Evolutionary conservation across 2,329 filamentous ascomycete genomes (phyloP).

Genomic region (Fusarium keratoplasticum): DNA sequence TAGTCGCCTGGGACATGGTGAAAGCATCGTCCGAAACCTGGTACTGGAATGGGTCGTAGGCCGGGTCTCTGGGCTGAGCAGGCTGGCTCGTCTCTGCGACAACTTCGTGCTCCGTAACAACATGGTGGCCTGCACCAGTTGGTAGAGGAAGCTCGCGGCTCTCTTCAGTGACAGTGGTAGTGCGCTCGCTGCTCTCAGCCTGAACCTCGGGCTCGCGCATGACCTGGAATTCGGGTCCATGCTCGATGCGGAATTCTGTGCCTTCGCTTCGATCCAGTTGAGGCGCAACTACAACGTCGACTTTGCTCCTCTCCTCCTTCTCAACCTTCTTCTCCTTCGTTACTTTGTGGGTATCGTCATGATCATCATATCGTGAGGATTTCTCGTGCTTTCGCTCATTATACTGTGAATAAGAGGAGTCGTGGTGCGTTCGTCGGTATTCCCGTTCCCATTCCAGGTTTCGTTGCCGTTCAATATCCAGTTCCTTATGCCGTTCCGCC

Average conservation of each 20-base stretch:
- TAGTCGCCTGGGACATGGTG: constrained; percentile 55
- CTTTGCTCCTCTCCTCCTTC: constrained; percentile 35
- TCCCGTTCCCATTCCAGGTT: constrained; percentile 39
- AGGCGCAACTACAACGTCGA: constrained; percentile 42
- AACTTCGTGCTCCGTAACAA: constrained; percentile 45
- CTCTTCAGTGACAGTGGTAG: constrained; percentile 42
- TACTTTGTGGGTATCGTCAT: constrained; percentile 45
- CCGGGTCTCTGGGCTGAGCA: constrained; percentile 41
- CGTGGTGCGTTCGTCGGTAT: constrained; percentile 46
- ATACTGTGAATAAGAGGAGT: constrained; percentile 45
- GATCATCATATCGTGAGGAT: constrained; percentile 49
- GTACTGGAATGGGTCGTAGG: constrained; percentile 69
- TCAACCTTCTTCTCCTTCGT: constrained; percentile 35
- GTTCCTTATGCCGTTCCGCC: constrained; percentile 28
- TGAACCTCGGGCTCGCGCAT: constrained; percentile 35
- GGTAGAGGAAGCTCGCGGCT: constrained; percentile 42
- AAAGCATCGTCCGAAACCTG: constrained; percentile 67
- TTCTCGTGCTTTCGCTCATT: constrained; percentile 46
- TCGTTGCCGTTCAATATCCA: constrained; percentile 29
- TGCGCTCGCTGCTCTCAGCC: constrained; percentile 39
- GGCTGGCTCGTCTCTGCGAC: constrained; percentile 40
- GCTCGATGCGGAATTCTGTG: constrained; percentile 45
- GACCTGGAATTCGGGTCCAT: constrained; percentile 46
- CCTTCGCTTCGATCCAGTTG: constrained; percentile 41
- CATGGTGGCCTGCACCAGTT: constrained; percentile 45